phyloP scores from a whole-genome alignment of 441 rosid species.

The Erodium moschatum region DNA sequence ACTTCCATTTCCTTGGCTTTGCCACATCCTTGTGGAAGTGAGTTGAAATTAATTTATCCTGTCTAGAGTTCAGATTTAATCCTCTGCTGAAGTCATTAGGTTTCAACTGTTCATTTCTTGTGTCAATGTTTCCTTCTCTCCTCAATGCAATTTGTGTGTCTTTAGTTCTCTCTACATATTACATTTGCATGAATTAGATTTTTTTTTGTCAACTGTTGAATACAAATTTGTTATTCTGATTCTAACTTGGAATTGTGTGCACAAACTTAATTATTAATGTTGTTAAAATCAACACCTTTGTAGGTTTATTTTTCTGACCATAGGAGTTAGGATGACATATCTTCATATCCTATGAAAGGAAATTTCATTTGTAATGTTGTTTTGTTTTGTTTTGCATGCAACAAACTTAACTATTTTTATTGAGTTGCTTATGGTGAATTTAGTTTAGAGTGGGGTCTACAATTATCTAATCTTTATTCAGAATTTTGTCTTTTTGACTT shows the following conservation, averaged over 20 bases:
- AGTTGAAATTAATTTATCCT: neutral
- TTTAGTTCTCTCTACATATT: neutral
- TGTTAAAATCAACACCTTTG: neutral
- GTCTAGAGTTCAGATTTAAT: neutral
- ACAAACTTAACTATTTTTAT: neutral
- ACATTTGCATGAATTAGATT: neutral
- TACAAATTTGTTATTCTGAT: neutral
- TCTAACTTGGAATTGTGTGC: neutral
- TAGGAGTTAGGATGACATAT: neutral
- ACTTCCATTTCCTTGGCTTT: conserved; percentile 12
- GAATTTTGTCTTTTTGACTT: neutral
- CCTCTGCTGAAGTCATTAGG: neutral
- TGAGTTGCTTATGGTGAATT: no score
- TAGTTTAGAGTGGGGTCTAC: neutral
- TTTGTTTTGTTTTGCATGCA: neutral
- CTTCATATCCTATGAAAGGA: neutral
- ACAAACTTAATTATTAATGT: neutral
- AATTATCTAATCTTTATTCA: neutral
- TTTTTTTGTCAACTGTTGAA: neutral
- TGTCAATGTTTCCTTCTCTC: neutral
- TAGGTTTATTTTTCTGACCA: neutral
- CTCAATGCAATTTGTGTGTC: neutral
- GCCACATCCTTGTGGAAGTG: neutral
- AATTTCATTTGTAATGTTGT: neutral
- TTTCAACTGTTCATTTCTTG: no score